Evolutionary conservation across 2,329 filamentous ascomycete genomes (phyloP).

Genomic region (Periconia macrospinosa): DNA sequence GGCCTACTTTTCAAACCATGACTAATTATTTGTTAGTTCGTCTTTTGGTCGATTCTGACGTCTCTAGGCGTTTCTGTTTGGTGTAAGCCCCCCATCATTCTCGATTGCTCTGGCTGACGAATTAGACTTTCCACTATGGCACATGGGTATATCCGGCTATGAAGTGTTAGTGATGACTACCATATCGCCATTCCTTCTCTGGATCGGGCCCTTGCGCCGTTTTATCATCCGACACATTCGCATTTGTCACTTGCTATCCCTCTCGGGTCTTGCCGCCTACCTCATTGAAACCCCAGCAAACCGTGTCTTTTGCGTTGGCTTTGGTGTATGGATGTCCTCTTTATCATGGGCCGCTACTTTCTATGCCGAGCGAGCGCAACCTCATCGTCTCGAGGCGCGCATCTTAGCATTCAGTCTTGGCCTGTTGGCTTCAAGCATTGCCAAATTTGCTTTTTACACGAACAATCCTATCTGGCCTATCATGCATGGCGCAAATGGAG

Average conservation of each 20-base stretch:
- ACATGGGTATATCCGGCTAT: constrained; percentile 98
- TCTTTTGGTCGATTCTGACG: constrained; percentile 95
- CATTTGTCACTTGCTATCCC: constrained; percentile 73
- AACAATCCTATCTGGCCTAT: constrained; percentile 98
- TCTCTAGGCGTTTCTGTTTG: constrained; percentile 87
- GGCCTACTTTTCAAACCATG: background rate
- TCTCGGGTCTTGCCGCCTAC: constrained; percentile 79
- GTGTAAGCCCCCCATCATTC: constrained; percentile 64
- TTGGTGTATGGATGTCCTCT: constrained; percentile 78
- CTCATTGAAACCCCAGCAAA: constrained; percentile 70
- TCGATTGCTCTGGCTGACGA: constrained; percentile 15
- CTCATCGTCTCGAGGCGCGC: constrained; percentile 76
- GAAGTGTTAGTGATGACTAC: constrained; percentile 87
- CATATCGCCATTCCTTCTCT: constrained; percentile 77
- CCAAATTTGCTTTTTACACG: constrained; percentile 90
- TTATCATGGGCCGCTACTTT: constrained; percentile 83
- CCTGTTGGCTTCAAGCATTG: constrained; percentile 79
- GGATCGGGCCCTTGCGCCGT: constrained; percentile 68
- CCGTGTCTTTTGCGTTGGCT: constrained; percentile 79
- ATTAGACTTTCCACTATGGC: constrained; percentile 90
- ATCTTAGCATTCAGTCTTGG: constrained; percentile 81
- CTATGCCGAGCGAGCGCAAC: constrained; percentile 74
- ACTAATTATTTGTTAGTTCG: constrained; percentile 63
- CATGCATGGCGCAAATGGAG: constrained; percentile 86
- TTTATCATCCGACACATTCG: constrained; percentile 70